Conservation (phyloP, 2,329 filamentous ascomycete species). For the Chaetoscypha palmicola region DNA sequence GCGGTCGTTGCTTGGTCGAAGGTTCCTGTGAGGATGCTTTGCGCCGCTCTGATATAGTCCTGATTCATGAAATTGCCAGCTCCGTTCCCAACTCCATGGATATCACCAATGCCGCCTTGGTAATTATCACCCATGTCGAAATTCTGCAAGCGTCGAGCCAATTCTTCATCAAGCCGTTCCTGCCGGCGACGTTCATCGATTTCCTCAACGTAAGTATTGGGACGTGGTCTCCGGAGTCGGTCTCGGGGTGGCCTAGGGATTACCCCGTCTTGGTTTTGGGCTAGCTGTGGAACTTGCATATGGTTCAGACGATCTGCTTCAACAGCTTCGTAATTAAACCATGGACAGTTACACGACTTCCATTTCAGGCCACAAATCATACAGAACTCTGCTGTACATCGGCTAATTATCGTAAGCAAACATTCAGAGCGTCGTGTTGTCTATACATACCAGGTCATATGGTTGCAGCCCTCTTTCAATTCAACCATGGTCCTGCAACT, state of each 20-base stretch:
- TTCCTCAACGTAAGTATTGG: conserved; percentile 32
- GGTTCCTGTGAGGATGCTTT: conserved; percentile 30
- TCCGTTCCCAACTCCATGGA: conserved; percentile 42
- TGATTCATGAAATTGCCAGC: conserved; percentile 55
- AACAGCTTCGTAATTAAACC: conserved; percentile 59
- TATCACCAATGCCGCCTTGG: conserved; percentile 39
- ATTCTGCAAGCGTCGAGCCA: conserved; percentile 45
- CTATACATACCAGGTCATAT: conserved; percentile 72
- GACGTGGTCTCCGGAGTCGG: conserved; percentile 27
- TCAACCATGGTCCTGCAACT: conserved; percentile 70
- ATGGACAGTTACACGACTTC: conserved; percentile 77
- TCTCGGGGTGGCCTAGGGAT: conserved; percentile 29
- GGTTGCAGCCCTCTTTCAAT: conserved; percentile 75
- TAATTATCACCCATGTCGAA: conserved; percentile 35
- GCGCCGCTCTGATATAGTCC: conserved; percentile 40
- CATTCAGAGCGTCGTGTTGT: conserved; percentile 1
- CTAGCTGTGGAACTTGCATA: conserved; percentile 39
- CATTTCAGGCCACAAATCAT: conserved; percentile 77
- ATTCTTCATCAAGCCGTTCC: conserved; percentile 40
- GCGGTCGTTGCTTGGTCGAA: conserved; percentile 30
- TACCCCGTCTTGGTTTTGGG: conserved; percentile 15
- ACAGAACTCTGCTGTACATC: conserved; percentile 78
- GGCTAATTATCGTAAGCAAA: conserved; percentile 38
- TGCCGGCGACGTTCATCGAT: conserved; percentile 34
- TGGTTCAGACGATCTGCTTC: conserved; percentile 50